phyloP scores from a whole-genome alignment of 1,284 basidiomycete genomes.

The Marasmius tenuissimus region DNA sequence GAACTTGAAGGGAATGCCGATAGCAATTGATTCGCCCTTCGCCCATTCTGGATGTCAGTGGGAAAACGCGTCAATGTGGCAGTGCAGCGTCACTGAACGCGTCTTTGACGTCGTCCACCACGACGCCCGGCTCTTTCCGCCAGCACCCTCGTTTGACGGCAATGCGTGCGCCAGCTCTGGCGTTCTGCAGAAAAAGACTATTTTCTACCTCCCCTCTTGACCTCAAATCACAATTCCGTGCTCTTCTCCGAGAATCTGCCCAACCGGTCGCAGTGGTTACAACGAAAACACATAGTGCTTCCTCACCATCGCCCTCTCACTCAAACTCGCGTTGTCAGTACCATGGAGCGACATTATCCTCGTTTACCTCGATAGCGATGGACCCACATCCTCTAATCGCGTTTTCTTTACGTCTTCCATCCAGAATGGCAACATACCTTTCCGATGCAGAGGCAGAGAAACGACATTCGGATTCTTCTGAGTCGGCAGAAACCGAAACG shows the following conservation, averaged over 20 bases:
- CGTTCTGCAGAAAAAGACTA: neutral
- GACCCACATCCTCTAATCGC: constrained; percentile 84
- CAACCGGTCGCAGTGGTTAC: constrained; percentile 67
- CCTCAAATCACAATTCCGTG: constrained; percentile 27
- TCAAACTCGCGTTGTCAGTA: constrained; percentile 27
- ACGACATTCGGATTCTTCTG: neutral
- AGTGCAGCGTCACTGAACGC: too few species aligned
- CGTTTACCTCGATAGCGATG: constrained; percentile 89
- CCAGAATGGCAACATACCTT: constrained; percentile 74
- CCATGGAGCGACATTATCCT: constrained; percentile 91
- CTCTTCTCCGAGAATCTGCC: constrained; percentile 54
- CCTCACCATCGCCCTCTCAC: constrained; percentile 7
- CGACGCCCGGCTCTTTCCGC: too few species aligned
- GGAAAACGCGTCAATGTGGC: too few species aligned
- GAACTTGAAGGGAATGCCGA: too few species aligned
- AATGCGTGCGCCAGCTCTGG: neutral
- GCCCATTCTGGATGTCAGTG: too few species aligned
- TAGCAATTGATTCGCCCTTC: too few species aligned
- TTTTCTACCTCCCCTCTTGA: constrained; percentile 1
- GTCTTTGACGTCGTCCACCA: too few species aligned
- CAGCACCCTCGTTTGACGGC: neutral
- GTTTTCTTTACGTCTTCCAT: constrained; percentile 87
- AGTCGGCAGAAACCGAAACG: constrained; percentile 12
- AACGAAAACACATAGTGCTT: constrained; percentile 24
- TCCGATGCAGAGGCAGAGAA: constrained; percentile 21